Conservation (phyloP, 805 yeast genomes). For the Yarrowia deformans region DNA sequence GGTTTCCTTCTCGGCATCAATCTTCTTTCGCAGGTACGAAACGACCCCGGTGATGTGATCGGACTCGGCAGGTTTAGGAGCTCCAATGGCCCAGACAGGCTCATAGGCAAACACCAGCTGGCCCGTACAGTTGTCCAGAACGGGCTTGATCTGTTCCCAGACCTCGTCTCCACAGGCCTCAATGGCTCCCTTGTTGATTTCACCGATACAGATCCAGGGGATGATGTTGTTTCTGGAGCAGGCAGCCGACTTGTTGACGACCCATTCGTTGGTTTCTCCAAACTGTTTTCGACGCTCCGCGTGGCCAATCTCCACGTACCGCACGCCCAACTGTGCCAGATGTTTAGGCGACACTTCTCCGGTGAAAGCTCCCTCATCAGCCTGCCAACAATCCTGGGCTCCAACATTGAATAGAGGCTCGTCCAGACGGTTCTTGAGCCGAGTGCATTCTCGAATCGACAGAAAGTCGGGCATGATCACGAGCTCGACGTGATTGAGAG, state of each 20-base stretch:
- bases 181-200: constrained; percentile 41
- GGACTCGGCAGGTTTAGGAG: constrained; percentile 46
- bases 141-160: constrained; percentile 36
- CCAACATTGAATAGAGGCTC: constrained; percentile 42
- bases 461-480: constrained; percentile 38
- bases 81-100: constrained; percentile 50
- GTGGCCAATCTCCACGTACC: constrained; percentile 47
- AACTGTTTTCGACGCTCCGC: constrained; percentile 48
- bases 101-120: constrained; percentile 47
- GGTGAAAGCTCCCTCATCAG: constrained; percentile 47
- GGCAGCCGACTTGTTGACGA: constrained; percentile 44
- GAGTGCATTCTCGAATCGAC: constrained; percentile 21
- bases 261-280: constrained; percentile 45
- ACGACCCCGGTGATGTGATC: constrained; percentile 45
- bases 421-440: constrained; percentile 45
- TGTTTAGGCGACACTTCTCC: constrained; percentile 47
- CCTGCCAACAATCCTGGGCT: constrained; percentile 48
- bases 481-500: constrained; percentile 25
- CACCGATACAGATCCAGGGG: constrained; percentile 48
- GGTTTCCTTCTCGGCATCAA: constrained; percentile 38
- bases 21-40: constrained; percentile 9
- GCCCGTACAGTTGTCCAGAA: constrained; percentile 22
- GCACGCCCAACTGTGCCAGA: constrained; percentile 45
- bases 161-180: constrained; percentile 41
- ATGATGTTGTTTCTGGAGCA: constrained; percentile 43